phyloP scores from a whole-genome alignment of 2,329 filamentous ascomycete genomes.

The Pestalotiopsis sp. region DNA sequence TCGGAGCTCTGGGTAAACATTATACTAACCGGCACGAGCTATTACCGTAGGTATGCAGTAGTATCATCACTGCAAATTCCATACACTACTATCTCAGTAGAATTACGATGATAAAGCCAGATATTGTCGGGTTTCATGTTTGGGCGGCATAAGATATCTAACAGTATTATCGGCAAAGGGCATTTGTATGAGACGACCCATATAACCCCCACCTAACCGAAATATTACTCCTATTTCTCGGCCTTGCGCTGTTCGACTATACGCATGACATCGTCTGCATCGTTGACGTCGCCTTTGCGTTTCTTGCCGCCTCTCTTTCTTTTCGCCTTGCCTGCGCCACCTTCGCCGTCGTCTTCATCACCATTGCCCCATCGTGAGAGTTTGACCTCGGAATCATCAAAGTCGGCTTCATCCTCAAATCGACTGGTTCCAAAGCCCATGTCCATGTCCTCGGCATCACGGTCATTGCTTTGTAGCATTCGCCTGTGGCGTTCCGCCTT shows the following conservation, averaged over 20 bases:
- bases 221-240: slow-evolving; percentile 23
- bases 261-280: slow-evolving; percentile 75
- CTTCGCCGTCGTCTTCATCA: slow-evolving; percentile 51
- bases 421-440: slow-evolving; percentile 90
- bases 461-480: slow-evolving; percentile 73
- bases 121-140: too few relatives aligned
- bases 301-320: slow-evolving; percentile 75
- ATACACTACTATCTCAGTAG: too few relatives aligned
- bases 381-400: slow-evolving; percentile 68
- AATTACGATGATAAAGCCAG: too few relatives aligned
- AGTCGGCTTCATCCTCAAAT: slow-evolving; percentile 85
- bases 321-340: slow-evolving; percentile 51
- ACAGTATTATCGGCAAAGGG: too few relatives aligned
- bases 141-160: too few relatives aligned
- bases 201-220: background rate
- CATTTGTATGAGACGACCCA: too few relatives aligned
- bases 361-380: slow-evolving; percentile 66
- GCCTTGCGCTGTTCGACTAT: slow-evolving; percentile 68
- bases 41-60: background rate
- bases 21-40: background rate
- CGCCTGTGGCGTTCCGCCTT: slow-evolving; percentile 71
- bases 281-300: slow-evolving; percentile 79
- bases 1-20: background rate
- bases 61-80: too few relatives aligned
- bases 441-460: slow-evolving; percentile 90